Conservation (phyloP, 2,329 filamentous ascomycete species). For the Dothistroma septosporum region DNA sequence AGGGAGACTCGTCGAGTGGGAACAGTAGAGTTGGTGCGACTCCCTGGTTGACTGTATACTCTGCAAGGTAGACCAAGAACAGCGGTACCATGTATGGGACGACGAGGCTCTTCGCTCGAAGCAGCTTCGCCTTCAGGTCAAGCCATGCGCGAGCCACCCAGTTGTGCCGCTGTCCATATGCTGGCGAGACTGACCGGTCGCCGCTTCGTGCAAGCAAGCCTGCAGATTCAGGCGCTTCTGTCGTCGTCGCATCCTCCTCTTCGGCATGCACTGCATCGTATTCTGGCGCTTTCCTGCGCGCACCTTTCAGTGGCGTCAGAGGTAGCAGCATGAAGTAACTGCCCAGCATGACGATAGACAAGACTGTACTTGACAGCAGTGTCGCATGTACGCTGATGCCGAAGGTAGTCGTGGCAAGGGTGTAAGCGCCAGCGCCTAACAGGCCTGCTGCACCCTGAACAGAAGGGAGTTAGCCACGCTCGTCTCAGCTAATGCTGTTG, state of each 20-base stretch:
- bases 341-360: slow-evolving; percentile 77
- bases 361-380: slow-evolving; percentile 69
- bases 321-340: slow-evolving; percentile 85
- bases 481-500: too few relatives aligned
- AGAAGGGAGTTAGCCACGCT: too few relatives aligned
- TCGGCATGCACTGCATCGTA: slow-evolving; percentile 54
- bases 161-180: slow-evolving; percentile 12
- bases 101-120: slow-evolving; percentile 41
- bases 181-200: slow-evolving; percentile 31
- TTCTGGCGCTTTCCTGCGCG: slow-evolving; percentile 40
- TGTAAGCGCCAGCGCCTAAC: slow-evolving; percentile 82
- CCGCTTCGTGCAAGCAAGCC: slow-evolving; percentile 32
- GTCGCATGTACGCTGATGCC: slow-evolving; percentile 70
- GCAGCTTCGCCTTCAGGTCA: slow-evolving; percentile 43
- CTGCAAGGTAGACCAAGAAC: slow-evolving; percentile 86
- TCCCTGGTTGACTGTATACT: slow-evolving; percentile 97
- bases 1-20: slow-evolving; percentile 70
- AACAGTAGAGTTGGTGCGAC: slow-evolving; percentile 87
- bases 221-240: slow-evolving; percentile 29
- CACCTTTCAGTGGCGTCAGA: slow-evolving; percentile 56
- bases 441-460: slow-evolving; percentile 70
- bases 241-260: slow-evolving; percentile 35
- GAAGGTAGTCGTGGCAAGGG: slow-evolving; percentile 75
- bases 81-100: slow-evolving; percentile 75
- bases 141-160: slow-evolving; percentile 10